Conservation (phyloP, 176 grass and related monocot genomes). For the Triticum turgidum region DNA sequence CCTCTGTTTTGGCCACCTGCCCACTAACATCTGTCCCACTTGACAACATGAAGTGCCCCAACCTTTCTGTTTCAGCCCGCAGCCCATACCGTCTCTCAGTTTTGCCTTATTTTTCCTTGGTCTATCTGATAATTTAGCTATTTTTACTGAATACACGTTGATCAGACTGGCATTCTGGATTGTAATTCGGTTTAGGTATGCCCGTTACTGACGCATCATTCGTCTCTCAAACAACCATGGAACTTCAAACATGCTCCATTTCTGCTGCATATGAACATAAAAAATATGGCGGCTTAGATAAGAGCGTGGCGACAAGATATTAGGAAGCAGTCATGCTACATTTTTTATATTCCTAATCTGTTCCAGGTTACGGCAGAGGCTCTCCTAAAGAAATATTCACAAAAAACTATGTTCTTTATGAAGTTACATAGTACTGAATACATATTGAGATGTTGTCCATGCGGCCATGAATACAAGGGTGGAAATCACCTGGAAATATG, state of each 20-base stretch:
- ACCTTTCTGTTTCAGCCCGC: background rate
- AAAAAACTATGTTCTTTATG: background rate
- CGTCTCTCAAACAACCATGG: background rate
- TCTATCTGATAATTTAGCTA: background rate
- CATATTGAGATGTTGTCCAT: background rate
- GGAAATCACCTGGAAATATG: background rate
- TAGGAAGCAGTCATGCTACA: background rate
- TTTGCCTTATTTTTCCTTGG: background rate
- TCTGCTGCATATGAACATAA: background rate
- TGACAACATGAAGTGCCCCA: background rate
- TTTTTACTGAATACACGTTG: background rate
- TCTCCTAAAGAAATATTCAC: background rate
- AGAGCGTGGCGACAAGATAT: background rate
- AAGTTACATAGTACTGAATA: background rate
- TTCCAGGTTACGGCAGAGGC: background rate
- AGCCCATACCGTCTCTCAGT: background rate
- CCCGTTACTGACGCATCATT: background rate
- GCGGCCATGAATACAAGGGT: background rate
- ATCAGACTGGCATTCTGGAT: background rate
- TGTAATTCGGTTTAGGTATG: background rate
- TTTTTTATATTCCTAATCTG: background rate
- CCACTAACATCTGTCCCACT: background rate
- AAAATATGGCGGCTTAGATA: background rate
- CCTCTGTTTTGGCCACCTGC: background rate
- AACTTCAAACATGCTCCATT: background rate